Evolutionary conservation across 2,329 filamentous ascomycete genomes (phyloP), one percentile per base, ranked within the genome.

Genomic region (Gaeumannomyces tritici): DNA sequence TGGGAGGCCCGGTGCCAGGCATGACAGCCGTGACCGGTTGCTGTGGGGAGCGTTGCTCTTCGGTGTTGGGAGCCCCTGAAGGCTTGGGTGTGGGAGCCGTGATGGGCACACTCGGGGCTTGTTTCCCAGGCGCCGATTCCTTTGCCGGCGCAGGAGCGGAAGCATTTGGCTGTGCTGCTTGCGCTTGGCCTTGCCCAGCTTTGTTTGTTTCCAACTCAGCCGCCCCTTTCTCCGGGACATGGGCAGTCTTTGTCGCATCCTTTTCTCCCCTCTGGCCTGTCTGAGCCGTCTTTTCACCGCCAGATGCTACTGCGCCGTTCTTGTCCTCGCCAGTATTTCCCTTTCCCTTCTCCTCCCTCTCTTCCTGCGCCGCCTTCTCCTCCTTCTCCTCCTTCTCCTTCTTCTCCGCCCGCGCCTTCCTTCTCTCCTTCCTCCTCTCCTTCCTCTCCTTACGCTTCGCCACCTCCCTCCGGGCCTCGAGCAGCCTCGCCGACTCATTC

Each of bases 381-480:
- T 61, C 59, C 21, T 63, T 59, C 24, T 42, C 72, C 63, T 79
- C 69, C 54, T 68, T 63, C 59, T 74, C 73, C 15, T n/a, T n/a
- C n/a, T n/a, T n/a, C n/a, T n/a, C n/a, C n/a, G n/a, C n/a, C n/a
- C n/a, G n/a, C n/a, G n/a, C n/a, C n/a, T n/a, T n/a, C n/a, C 69
- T 70, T 64, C 74, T 70, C 21, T 70, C 70, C 27, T 66, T 68
- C 12, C 64, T 70, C 60, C 73, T 67, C 57, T 70, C 69, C 55
- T 70, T 66, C 56, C 71, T 70, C 27, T 70, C 68, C 55, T 72
- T 69, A 26, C 68, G 65, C 31, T 70, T 70, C 33, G 70, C 69
- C 5, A 62, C 65, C 21, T 66, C 69, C 57, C 74, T 74, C 66
- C 79, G 76, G 62, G 75, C 73, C 15, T 68, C 73, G 64, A 79